Percentiles rank a stretch among this genome's conserved stretches.
Conservation (phyloP, 73 alveolate genomes). For the Symbiodinium natans region DNA sequence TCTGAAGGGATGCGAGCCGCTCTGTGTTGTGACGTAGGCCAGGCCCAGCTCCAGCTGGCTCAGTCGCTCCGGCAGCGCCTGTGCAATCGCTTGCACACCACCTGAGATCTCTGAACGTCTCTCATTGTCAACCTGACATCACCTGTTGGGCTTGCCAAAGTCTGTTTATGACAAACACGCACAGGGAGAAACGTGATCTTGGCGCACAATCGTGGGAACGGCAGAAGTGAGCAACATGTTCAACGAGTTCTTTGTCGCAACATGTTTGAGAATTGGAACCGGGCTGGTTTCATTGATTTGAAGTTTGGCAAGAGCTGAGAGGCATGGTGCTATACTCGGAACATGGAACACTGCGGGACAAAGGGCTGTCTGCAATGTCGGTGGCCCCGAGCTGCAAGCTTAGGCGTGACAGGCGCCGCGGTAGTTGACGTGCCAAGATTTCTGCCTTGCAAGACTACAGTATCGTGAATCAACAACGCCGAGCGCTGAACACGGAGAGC, state of each 20-base stretch:
- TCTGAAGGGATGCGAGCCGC: background rate
- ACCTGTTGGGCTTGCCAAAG: too few species aligned
- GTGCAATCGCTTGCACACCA: conserved; percentile 3
- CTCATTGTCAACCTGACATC: background rate
- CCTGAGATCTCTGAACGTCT: background rate
- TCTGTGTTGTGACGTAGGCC: background rate
- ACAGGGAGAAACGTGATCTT: too few species aligned
- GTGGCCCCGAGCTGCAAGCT: conserved; percentile 17
- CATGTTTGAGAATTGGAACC: too few species aligned
- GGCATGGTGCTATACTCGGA: too few species aligned
- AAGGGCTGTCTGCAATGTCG: background rate
- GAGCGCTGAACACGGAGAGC: background rate
- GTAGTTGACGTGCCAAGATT: background rate
- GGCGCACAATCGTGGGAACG: too few species aligned
- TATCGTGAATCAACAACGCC: background rate
- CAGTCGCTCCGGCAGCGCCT: background rate
- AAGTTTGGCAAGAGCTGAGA: too few species aligned
- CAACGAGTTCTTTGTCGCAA: too few species aligned
- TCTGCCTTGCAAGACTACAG: background rate
- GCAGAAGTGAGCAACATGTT: too few species aligned
- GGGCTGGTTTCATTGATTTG: too few species aligned
- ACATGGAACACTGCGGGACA: too few species aligned
- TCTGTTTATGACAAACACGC: too few species aligned
- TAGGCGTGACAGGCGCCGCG: background rate
- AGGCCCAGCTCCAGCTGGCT: conserved; percentile 18